phyloP scores from a whole-genome alignment of 768 basidiomycete genomes.

The Calvatia gigantea region DNA sequence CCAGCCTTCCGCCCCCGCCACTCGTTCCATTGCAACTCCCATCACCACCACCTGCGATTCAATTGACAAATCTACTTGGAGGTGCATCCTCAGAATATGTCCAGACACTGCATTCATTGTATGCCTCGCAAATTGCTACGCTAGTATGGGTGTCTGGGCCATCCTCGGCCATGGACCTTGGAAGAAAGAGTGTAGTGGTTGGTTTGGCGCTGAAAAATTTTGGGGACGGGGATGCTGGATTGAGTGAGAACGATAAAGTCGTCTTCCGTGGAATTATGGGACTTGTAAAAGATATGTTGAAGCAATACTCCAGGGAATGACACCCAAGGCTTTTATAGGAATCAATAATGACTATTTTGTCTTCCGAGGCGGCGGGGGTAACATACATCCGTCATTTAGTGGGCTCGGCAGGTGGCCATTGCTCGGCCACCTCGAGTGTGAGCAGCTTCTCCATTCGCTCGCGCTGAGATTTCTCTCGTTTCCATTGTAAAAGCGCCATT shows the following conservation, averaged over 20 bases:
- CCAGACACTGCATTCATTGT: conserved; percentile 73
- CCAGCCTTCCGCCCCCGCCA: conserved; percentile 41
- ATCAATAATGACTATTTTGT: not conserved
- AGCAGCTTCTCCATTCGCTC: conserved; percentile 26
- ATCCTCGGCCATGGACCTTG: conserved; percentile 34
- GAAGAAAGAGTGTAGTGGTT: conserved; percentile 63
- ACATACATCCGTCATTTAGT: not conserved
- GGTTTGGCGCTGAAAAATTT: conserved; percentile 63
- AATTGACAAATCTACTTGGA: conserved; percentile 78
- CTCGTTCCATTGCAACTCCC: conserved; percentile 43
- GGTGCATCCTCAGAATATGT: conserved; percentile 63
- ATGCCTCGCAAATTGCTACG: conserved; percentile 84
- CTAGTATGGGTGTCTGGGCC: conserved; percentile 65
- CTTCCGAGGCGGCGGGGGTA: not conserved
- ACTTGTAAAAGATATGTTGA: conserved; percentile 36
- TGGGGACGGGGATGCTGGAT: conserved; percentile 22
- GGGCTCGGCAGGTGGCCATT: not conserved
- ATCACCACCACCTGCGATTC: conserved; percentile 64
- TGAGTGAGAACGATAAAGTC: conserved; percentile 37
- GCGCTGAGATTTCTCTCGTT: conserved; percentile 48
- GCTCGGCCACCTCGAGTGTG: conserved; percentile 42
- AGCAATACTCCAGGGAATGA: conserved; percentile 1
- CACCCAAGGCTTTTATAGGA: not conserved
- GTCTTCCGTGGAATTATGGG: conserved; percentile 50
- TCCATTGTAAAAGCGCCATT: conserved; percentile 58